These are phyloP conservation scores for Microdochium paspali DNA, from an alignment of 2,329 filamentous ascomycete genomes.

Conservation along the genomic window DNA sequence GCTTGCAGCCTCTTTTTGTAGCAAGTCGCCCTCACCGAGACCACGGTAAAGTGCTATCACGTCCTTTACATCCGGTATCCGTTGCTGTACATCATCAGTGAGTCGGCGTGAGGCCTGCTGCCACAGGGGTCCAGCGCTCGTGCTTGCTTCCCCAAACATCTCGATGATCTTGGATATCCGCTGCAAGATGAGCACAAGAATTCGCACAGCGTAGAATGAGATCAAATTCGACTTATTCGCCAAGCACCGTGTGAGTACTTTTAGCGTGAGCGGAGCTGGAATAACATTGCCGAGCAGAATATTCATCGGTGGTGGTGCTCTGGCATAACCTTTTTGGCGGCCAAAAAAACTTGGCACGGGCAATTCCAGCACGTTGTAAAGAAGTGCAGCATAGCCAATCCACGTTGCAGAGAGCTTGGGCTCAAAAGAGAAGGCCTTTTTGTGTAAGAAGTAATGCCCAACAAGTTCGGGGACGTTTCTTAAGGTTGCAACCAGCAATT, in stretches of 20 bases:
- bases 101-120: slow-evolving; percentile 58
- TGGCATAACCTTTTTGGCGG: slow-evolving; percentile 49
- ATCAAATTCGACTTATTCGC: slow-evolving; percentile 70
- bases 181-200: slow-evolving; percentile 68
- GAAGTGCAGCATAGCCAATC: slow-evolving; percentile 85
- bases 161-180: slow-evolving; percentile 62
- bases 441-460: slow-evolving; percentile 76
- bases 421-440: slow-evolving; percentile 74
- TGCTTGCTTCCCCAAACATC: slow-evolving; percentile 42
- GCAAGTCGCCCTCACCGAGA: slow-evolving; percentile 55
- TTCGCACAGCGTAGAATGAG: slow-evolving; percentile 73
- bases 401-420: slow-evolving; percentile 88
- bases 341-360: slow-evolving; percentile 67
- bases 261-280: slow-evolving; percentile 72
- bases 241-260: slow-evolving; percentile 69
- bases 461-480: slow-evolving; percentile 74
- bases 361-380: slow-evolving; percentile 72
- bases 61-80: slow-evolving; percentile 75
- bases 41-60: slow-evolving; percentile 65
- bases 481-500: slow-evolving; percentile 75
- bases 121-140: slow-evolving; percentile 50
- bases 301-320: slow-evolving; percentile 66
- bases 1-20: slow-evolving; percentile 72
- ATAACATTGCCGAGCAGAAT: slow-evolving; percentile 80
- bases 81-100: slow-evolving; percentile 63